Evolutionary conservation across 306 rosid genomes (phyloP), one percentile per base, ranked within the genome.

Genomic region (Rubus idaeus): DNA sequence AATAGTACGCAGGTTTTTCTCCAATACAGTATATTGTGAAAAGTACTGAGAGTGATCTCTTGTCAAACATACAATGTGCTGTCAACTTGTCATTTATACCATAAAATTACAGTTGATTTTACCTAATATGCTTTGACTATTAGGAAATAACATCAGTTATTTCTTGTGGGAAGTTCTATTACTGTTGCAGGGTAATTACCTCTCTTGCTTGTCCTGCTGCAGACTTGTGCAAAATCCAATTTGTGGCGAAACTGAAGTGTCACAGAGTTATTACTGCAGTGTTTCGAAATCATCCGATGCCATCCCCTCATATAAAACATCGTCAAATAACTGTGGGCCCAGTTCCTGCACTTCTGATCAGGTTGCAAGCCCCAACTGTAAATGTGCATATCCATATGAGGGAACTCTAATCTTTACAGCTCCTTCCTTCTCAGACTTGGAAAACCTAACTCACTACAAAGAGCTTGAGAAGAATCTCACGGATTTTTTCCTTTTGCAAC

Each of bases 361-460:
- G 79, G 81, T 52, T 79, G 50, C 64, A 17, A 91, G 90, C 82
- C 98, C 96, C 21, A 88, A 78, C 16, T 93, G 98, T 81, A 77
- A 6, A 77, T 93, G 98, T 73, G 84, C 88, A 68, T 85, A 87
- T 74, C 91, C 98, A 71, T 93, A 82, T 77, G 42, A 78, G 6
- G 98, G 93, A 73, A 80, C 77, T 68, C 82, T 93, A 21, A 2
- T 4, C 75, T 84, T 93, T 80, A 81, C 88, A 88, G 87, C 91
- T 61, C 89, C 87, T 51, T 55, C 83, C 50, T 89, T 91, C 85
- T 87, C 92, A 11, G 84, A 65, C 78, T 81, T 84, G 79, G 75
- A 3, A 35, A 87, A 80, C 81, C 3, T 23, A 9, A 70, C 79
- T 57, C 58, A 68, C 67, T 89, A 64, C 83, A 49, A 0, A 53